phyloP scores from a whole-genome alignment of 208 protist genomes.

The Trypanosomatidae sp. region DNA sequence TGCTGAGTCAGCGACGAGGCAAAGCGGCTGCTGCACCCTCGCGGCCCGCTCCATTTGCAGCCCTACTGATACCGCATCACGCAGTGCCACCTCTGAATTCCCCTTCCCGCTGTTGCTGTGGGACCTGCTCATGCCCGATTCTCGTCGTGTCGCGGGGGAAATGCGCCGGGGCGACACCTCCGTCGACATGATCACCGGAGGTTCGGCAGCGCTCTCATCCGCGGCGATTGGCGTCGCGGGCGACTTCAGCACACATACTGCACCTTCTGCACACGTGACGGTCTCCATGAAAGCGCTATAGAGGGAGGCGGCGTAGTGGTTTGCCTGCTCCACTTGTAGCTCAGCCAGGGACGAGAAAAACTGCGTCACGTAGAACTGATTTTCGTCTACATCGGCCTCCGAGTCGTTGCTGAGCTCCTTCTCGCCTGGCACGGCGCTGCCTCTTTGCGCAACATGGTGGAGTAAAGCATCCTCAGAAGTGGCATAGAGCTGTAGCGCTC shows the following conservation, averaged over 20 bases:
- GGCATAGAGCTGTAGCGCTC: slow-evolving; percentile 7
- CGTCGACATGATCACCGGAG: neutral
- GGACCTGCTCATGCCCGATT: neutral
- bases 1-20: slow-evolving; percentile 19
- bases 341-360: slow-evolving; percentile 38
- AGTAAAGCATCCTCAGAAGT: slow-evolving; percentile 35
- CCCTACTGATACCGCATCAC: slow-evolving; percentile 5
- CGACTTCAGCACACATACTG: neutral
- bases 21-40: slow-evolving; percentile 17
- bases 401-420: neutral
- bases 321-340: slow-evolving; percentile 32
- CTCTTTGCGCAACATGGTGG: slow-evolving; percentile 7
- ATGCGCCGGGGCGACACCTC: neutral
- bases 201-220: neutral
- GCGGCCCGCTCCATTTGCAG: slow-evolving; percentile 20
- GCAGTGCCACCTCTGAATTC: neutral
- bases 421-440: neutral
- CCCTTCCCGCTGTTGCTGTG: slow-evolving; percentile 6
- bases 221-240: neutral
- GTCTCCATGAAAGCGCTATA: slow-evolving; percentile 34
- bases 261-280: slow-evolving; percentile 32
- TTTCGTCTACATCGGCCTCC: slow-evolving; percentile 7
- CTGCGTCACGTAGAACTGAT: slow-evolving; percentile 19
- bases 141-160: neutral
- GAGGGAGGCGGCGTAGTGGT: slow-evolving; percentile 23